phyloP scores from a whole-genome alignment of 2,329 filamentous ascomycete genomes.

The Fusarium acutatum region DNA sequence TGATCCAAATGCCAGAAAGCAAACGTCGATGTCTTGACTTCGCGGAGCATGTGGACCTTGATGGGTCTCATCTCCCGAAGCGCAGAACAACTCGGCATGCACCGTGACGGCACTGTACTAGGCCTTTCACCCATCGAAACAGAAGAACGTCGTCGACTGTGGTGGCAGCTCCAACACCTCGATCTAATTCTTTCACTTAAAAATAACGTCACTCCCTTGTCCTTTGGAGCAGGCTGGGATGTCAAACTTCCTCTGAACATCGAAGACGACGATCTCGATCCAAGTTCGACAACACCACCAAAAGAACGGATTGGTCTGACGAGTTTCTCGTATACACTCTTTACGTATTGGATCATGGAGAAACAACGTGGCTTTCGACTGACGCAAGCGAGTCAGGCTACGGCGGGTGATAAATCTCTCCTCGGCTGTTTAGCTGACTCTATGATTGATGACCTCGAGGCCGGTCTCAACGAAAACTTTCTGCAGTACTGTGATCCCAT shows the following conservation, averaged over 20 bases:
- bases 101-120: constrained; percentile 13
- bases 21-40: neutral
- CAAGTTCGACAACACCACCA: neutral
- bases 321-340: neutral
- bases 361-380: neutral
- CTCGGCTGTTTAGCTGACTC: neutral
- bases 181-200: neutral
- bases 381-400: neutral
- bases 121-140: neutral
- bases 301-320: neutral
- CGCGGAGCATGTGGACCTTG: neutral
- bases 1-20: neutral
- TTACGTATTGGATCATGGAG: neutral
- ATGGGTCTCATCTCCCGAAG: constrained; percentile 4
- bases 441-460: neutral
- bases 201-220: constrained; percentile 2
- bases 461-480: constrained; percentile 5
- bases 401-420: neutral
- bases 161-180: constrained; percentile 21
- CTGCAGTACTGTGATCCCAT: constrained; percentile 20
- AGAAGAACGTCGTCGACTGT: constrained; percentile 14
- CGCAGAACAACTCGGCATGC: constrained; percentile 16
- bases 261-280: constrained; percentile 8
- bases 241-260: constrained; percentile 21
- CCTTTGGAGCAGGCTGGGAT: constrained; percentile 1